Evolutionary conservation across 352 stramenopile species (phyloP).

Genomic region (Plasmopara halstedii): DNA sequence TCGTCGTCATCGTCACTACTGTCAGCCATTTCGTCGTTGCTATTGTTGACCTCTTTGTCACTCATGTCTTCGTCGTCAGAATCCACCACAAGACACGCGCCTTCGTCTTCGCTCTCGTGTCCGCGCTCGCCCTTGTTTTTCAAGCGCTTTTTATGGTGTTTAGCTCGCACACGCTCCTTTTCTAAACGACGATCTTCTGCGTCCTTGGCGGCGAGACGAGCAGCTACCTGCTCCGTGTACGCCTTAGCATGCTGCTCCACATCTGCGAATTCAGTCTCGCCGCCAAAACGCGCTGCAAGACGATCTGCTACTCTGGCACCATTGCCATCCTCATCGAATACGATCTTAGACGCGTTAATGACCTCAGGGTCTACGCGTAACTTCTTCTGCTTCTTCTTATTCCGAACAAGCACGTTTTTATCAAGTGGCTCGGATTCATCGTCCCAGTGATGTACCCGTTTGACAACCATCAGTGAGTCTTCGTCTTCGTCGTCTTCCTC

Average conservation of each 20-base stretch:
- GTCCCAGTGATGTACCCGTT: constrained; percentile 83
- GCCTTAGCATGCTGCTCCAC: constrained; percentile 56
- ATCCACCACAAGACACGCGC: constrained; percentile 30
- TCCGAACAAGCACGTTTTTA: constrained; percentile 41
- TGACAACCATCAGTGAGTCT: constrained; percentile 91
- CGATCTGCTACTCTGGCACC: constrained; percentile 51
- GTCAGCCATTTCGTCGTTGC: constrained; percentile 9
- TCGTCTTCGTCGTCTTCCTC: constrained; percentile 63
- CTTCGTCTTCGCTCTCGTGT: constrained; percentile 27
- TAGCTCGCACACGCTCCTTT: constrained; percentile 84
- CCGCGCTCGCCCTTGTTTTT: constrained; percentile 75
- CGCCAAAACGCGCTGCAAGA: constrained; percentile 37
- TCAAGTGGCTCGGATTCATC: constrained; percentile 46
- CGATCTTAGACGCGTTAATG: constrained; percentile 74
- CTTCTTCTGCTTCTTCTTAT: constrained; percentile 86
- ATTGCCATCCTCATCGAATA: constrained; percentile 94
- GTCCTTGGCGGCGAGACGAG: constrained; percentile 71
- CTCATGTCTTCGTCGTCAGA: constrained; percentile 30
- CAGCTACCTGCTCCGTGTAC: constrained; percentile 57
- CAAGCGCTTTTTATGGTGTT: constrained; percentile 85
- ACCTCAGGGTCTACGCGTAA: constrained; percentile 62
- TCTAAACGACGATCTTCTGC: constrained; percentile 68
- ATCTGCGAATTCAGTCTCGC: constrained; percentile 46
- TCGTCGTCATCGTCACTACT: constrained; percentile 18
- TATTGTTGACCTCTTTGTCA: constrained; percentile 23